These are phyloP conservation scores for Acorus gramineus DNA, from an alignment of 106 monocot species.

Conservation along the genomic window DNA sequence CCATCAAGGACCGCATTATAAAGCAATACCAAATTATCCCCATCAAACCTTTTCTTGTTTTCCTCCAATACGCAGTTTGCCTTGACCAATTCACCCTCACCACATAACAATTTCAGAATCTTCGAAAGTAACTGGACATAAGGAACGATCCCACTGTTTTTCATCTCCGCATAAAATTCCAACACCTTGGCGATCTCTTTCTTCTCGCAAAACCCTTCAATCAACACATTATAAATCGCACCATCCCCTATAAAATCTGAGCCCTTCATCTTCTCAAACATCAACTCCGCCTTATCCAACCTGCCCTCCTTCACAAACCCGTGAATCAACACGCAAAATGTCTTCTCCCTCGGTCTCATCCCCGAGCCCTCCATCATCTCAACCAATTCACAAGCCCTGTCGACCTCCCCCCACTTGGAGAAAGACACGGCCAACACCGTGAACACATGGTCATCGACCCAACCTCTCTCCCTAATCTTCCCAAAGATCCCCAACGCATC, in stretches of 20 bases:
- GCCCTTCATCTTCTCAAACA: constrained; percentile 62
- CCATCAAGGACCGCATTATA: constrained; percentile 59
- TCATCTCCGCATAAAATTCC: constrained; percentile 56
- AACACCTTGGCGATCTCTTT: constrained; percentile 39
- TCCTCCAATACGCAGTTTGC: constrained; percentile 37
- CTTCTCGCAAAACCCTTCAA: constrained; percentile 45
- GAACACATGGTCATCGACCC: constrained; percentile 57
- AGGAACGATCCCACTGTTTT: constrained; percentile 23
- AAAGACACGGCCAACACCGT: constrained; percentile 50
- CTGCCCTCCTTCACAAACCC: constrained; percentile 52
- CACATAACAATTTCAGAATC: constrained; percentile 39
- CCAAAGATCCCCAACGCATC: constrained; percentile 32
- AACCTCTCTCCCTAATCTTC: constrained; percentile 32
- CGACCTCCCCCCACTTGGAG: constrained; percentile 65
- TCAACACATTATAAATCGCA: constrained; percentile 41
- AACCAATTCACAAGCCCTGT: constrained; percentile 35
- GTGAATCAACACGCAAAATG: constrained; percentile 45
- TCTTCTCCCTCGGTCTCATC: constrained; percentile 43
- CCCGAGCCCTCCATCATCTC: constrained; percentile 39
- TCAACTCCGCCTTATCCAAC: constrained; percentile 33
- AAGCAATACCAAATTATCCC: constrained; percentile 19
- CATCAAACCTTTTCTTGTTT: constrained; percentile 20
- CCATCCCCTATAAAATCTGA: constrained; percentile 44
- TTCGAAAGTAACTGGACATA: constrained; percentile 39
- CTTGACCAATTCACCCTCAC: constrained; percentile 25